phyloP scores from a whole-genome alignment of 2,329 filamentous ascomycete species.

The Paracoccidioides brasiliensis region DNA sequence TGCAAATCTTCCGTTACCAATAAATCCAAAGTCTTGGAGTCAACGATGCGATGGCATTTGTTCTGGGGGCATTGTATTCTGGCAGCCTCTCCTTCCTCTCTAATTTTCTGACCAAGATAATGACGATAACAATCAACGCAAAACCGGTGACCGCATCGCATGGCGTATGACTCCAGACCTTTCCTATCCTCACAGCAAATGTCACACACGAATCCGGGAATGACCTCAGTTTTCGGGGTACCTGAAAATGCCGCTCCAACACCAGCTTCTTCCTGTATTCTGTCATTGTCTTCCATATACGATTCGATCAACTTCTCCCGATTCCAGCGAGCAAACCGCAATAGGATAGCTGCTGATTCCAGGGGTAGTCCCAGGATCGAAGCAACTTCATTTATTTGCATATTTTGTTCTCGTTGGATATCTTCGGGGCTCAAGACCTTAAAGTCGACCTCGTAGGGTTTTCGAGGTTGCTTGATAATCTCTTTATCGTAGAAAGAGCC shows the following conservation, averaged over 20 bases:
- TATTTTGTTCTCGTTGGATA: constrained; percentile 73
- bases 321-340: constrained; percentile 89
- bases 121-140: constrained; percentile 87
- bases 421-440: constrained; percentile 67
- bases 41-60: constrained; percentile 77
- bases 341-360: constrained; percentile 79
- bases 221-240: constrained; percentile 54
- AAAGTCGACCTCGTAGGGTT: constrained; percentile 72
- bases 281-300: constrained; percentile 81
- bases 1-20: constrained; percentile 48
- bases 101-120: constrained; percentile 85
- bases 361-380: constrained; percentile 79
- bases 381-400: constrained; percentile 79
- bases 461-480: constrained; percentile 55
- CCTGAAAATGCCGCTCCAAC: constrained; percentile 52
- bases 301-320: constrained; percentile 88
- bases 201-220: constrained; percentile 74
- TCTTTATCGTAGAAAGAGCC: constrained; percentile 57
- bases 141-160: constrained; percentile 90
- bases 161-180: constrained; percentile 69
- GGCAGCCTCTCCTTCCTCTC: constrained; percentile 87
- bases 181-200: constrained; percentile 89
- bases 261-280: constrained; percentile 72
- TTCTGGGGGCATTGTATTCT: constrained; percentile 87
- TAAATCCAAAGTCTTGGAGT: constrained; percentile 73